Evolutionary conservation across 352 stramenopile genomes (phyloP).

Genomic region (Phytopythium oedochilum): DNA sequence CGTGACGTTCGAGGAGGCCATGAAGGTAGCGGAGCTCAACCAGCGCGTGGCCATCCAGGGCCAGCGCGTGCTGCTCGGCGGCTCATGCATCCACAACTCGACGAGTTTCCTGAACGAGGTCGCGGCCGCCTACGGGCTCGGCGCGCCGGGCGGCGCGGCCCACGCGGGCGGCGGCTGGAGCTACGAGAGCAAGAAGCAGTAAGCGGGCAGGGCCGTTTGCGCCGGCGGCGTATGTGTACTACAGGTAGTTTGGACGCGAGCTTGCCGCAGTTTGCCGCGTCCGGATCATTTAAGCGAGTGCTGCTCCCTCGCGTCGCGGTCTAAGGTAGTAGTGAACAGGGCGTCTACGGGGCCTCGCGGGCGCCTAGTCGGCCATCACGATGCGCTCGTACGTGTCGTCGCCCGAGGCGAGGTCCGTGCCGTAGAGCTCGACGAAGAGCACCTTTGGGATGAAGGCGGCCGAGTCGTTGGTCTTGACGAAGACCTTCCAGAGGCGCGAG

Average conservation of each 20-base stretch:
- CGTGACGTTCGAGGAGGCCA: slow-evolving; percentile 98
- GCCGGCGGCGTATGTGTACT: not conserved
- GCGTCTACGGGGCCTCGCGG: no score
- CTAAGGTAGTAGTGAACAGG: no score
- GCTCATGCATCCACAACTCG: slow-evolving; percentile 96
- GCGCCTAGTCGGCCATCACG: slow-evolving; percentile 24
- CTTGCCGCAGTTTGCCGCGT: not conserved
- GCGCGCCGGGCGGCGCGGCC: not conserved
- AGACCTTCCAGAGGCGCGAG: slow-evolving; percentile 73
- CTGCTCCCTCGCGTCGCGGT: no score
- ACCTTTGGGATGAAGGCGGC: slow-evolving; percentile 69
- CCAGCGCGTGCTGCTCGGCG: slow-evolving; percentile 92
- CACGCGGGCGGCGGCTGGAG: slow-evolving; percentile 26
- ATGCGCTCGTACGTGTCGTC: slow-evolving; percentile 67
- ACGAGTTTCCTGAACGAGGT: slow-evolving; percentile 96
- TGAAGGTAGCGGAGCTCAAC: slow-evolving; percentile 97
- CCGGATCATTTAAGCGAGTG: slow-evolving; percentile 2
- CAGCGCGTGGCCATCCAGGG: slow-evolving; percentile 72
- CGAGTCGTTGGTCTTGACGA: slow-evolving; percentile 52
- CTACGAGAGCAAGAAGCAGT: slow-evolving; percentile 58
- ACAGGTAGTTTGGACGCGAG: slow-evolving; percentile 2
- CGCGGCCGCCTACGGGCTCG: slow-evolving; percentile 52
- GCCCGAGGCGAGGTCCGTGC: slow-evolving; percentile 38
- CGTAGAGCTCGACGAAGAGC: slow-evolving; percentile 73
- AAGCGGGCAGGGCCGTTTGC: not conserved